Conservation (phyloP, 2,329 filamentous ascomycete genomes). For the Fonsecaea pedrosoi region DNA sequence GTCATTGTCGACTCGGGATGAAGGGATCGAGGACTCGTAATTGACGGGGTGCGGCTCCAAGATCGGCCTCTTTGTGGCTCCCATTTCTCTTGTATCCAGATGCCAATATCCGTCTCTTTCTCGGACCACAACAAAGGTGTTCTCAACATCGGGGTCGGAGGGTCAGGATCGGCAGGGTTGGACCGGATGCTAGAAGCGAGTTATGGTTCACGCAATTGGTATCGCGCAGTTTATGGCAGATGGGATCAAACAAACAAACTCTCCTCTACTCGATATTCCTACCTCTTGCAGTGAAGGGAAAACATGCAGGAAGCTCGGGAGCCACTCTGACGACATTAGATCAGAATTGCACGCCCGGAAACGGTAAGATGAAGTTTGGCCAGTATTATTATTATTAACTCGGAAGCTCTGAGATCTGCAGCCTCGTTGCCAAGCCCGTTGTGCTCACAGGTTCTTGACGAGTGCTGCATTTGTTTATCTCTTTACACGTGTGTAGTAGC, state of each 20-base stretch:
- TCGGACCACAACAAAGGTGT: not conserved
- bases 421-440: not conserved
- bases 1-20: constrained; percentile 14
- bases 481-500: no score
- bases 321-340: constrained; percentile 3
- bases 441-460: not conserved
- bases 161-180: not conserved
- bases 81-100: not conserved
- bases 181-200: not conserved
- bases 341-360: not conserved
- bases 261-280: not conserved
- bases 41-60: not conserved
- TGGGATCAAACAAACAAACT: not conserved
- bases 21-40: not conserved
- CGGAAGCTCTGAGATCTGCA: constrained; percentile 1
- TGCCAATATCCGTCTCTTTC: not conserved
- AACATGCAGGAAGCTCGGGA: not conserved
- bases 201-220: not conserved
- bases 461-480: not conserved
- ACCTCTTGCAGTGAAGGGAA: constrained; percentile 1
- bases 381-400: not conserved
- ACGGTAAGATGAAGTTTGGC: not conserved
- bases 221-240: not conserved
- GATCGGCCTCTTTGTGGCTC: not conserved
- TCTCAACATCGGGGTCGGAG: not conserved